phyloP scores from a whole-genome alignment of 1,284 basidiomycete genomes.

The Fomitopsis schrenkii region DNA sequence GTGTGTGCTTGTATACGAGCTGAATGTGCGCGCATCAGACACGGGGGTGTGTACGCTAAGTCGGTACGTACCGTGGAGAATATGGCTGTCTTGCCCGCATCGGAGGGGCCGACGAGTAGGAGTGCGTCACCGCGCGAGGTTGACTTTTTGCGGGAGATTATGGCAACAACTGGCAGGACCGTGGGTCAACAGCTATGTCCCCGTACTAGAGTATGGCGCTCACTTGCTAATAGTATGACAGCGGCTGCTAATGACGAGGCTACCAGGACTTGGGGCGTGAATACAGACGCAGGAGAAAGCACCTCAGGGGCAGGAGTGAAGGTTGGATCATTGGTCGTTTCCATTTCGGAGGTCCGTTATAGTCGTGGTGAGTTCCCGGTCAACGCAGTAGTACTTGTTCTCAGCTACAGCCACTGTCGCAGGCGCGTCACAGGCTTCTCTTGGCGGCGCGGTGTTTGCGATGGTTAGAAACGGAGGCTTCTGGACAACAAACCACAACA shows the following conservation, averaged over 20 bases:
- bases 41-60: constrained; percentile 24
- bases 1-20: constrained; percentile 59
- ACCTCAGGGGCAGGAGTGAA: constrained; percentile 13
- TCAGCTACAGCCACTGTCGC: too few relatives aligned
- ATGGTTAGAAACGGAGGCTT: constrained; percentile 21
- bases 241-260: constrained; percentile 23
- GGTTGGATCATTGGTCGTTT: not conserved
- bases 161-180: constrained; percentile 25
- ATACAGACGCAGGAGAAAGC: constrained; percentile 14
- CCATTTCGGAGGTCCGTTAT: not conserved
- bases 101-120: constrained; percentile 64
- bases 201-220: constrained; percentile 9
- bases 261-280: constrained; percentile 21
- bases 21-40: constrained; percentile 24
- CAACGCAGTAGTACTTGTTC: too few relatives aligned
- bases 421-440: not conserved
- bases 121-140: constrained; percentile 50
- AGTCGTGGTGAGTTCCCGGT: not conserved
- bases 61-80: constrained; percentile 40
- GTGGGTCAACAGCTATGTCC: not conserved
- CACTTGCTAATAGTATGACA: constrained; percentile 21
- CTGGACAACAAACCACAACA: constrained; percentile 17
- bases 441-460: constrained; percentile 13
- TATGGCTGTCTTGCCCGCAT: constrained; percentile 76
- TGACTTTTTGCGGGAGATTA: constrained; percentile 41